These are phyloP conservation scores for Colletotrichum spinosum DNA, from an alignment of 2,329 filamentous ascomycete species.

Conservation along the genomic window DNA sequence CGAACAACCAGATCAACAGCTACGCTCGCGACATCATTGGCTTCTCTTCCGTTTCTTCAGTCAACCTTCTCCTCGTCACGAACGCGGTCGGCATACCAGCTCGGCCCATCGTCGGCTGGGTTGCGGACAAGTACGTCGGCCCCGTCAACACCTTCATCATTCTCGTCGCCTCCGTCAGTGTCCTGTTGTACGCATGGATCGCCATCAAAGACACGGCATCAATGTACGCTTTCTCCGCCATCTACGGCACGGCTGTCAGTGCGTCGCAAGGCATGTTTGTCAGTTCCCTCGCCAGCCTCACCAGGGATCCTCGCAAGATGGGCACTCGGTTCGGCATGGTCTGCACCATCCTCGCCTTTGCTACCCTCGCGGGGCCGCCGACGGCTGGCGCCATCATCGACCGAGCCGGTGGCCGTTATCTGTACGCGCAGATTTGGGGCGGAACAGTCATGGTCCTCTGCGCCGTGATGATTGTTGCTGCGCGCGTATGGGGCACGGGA, in stretches of 20 bases:
- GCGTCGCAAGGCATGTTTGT: conserved; percentile 54
- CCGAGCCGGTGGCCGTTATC: conserved; percentile 48
- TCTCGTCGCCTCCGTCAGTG: conserved; percentile 54
- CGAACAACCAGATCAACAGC: conserved; percentile 48
- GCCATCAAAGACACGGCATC: conserved; percentile 53
- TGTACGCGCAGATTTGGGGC: conserved; percentile 58
- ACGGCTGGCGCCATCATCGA: conserved; percentile 58
- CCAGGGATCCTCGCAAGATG: conserved; percentile 55
- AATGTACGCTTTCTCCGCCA: conserved; percentile 56
- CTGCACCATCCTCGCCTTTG: conserved; percentile 52
- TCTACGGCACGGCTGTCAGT: conserved; percentile 56
- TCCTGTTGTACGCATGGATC: conserved; percentile 64
- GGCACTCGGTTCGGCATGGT: conserved; percentile 59
- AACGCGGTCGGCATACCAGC: conserved; percentile 69
- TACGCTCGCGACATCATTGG: conserved; percentile 55
- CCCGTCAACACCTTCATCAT: conserved; percentile 67
- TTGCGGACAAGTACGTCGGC: conserved; percentile 50
- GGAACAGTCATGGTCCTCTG: conserved; percentile 52
- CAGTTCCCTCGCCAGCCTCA: conserved; percentile 54
- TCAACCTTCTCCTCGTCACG: conserved; percentile 69
- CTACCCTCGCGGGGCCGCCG: conserved; percentile 56
- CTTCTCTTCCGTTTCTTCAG: conserved; percentile 61
- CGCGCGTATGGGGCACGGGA: conserved; percentile 48
- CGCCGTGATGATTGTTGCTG: conserved; percentile 43
- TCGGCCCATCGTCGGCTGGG: conserved; percentile 44